Percentiles rank a stretch among this genome's conserved stretches.
Evolutionary conservation across 1,139 yeast species (phyloP).

Genomic region (Suhomyces coccinellae): DNA sequence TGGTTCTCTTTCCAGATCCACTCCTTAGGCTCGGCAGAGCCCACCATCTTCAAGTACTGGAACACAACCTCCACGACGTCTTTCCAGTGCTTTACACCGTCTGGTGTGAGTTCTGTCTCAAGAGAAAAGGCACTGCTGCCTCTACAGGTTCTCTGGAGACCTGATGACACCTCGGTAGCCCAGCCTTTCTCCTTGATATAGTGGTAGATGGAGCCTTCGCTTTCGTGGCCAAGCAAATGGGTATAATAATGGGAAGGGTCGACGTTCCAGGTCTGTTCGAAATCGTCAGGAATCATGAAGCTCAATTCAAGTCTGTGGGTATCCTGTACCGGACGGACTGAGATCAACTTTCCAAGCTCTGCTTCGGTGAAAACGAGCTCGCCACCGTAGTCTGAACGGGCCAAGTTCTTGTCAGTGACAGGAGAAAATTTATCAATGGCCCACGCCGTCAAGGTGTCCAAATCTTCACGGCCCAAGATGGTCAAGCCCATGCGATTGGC

Average conservation of each 20-base stretch:
- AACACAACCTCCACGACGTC: constrained; percentile 60
- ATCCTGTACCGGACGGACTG: constrained; percentile 83
- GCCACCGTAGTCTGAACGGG: constrained; percentile 49
- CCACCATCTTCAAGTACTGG: constrained; percentile 67
- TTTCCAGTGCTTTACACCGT: constrained; percentile 67
- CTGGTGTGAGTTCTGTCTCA: constrained; percentile 72
- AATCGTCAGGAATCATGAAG: constrained; percentile 76
- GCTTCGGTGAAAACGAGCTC: constrained; percentile 36
- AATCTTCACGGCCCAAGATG: constrained; percentile 75
- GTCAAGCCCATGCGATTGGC: constrained; percentile 86
- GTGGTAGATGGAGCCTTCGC: constrained; percentile 75
- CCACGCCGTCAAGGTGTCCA: constrained; percentile 73
- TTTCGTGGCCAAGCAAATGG: constrained; percentile 91
- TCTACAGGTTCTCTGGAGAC: constrained; percentile 65
- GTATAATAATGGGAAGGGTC: constrained; percentile 72
- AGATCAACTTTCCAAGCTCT: constrained; percentile 55
- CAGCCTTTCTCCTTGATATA: constrained; percentile 71
- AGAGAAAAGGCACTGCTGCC: constrained; percentile 68
- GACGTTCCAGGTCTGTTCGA: constrained; percentile 58
- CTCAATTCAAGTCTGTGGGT: constrained; percentile 62
- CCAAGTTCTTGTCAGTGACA: constrained; percentile 56
- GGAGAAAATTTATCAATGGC: constrained; percentile 64
- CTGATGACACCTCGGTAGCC: constrained; percentile 79
- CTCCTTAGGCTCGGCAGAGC: constrained; percentile 52
- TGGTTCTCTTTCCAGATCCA: constrained; percentile 55